Evolutionary conservation across 768 basidiomycete genomes (phyloP).

Genomic region (Symmetrospora coprosmae): DNA sequence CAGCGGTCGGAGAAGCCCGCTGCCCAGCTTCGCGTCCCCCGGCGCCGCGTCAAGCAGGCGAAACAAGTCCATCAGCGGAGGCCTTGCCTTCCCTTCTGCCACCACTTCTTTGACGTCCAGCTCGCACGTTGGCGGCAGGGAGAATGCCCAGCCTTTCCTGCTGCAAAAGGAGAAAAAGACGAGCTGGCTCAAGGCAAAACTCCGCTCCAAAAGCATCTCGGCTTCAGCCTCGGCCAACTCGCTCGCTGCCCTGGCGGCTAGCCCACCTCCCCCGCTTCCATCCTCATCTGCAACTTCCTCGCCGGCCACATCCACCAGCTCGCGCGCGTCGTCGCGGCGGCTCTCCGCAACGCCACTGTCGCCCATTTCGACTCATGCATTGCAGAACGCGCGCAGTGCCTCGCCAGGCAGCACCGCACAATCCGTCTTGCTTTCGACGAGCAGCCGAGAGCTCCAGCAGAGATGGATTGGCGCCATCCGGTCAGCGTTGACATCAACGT

Average conservation of each 20-base stretch:
- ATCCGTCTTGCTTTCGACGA: background rate
- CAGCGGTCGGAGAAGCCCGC: conserved; percentile 1
- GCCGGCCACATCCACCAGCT: background rate
- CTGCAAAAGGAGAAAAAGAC: no score
- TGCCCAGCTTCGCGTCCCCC: no score
- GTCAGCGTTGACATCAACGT: background rate
- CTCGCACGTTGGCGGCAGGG: no score
- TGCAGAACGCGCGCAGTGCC: no score
- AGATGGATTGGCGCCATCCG: background rate
- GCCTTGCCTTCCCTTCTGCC: no score
- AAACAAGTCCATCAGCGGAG: no score
- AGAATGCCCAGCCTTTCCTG: no score
- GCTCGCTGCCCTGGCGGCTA: background rate
- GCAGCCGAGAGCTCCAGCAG: background rate
- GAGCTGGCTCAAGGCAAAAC: background rate
- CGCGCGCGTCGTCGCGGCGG: no score
- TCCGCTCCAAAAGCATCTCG: conserved; percentile 1
- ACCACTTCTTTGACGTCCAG: no score
- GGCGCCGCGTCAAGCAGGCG: no score
- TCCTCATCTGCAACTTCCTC: background rate
- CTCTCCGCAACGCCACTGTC: background rate
- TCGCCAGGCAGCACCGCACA: background rate
- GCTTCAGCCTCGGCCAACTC: background rate
- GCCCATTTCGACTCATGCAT: background rate
- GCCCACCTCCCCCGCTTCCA: background rate